Evolutionary conservation across 495 filamentous ascomycete genomes (phyloP), one percentile per base, ranked within the genome.

Genomic region (Neurospora pannonica): DNA sequence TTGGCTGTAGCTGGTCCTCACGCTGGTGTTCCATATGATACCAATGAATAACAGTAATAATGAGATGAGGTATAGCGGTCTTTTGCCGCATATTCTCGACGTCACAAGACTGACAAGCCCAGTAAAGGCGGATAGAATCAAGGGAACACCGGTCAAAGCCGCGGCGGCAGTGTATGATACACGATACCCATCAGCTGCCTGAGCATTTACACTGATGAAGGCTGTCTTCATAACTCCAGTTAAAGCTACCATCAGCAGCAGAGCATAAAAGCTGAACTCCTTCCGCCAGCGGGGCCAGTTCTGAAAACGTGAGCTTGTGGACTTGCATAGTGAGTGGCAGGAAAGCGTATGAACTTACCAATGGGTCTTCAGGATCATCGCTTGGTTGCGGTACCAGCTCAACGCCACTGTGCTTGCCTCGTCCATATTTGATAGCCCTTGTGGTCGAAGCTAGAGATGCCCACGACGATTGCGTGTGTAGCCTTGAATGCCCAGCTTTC

Each of bases 211-310:
- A n/a, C 79, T 85, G 40, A 87, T 74, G 42, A 86, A 83, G 11
- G 84, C 81, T n/a, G 85, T 87, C 78, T 88, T 88, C 77, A 85
- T 83, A 5, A 84, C 82, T 1, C 83, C 82, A 1, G 83, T 79
- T 36, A 86, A 62, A 28, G 83, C 82, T 17, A 83, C 82, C 75
- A 82, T 80, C 67, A 84, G 76, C 15, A 87, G 74, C 9, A 88
- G 74, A 3, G 85, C 80, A 31, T 71, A 74, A 24, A 84, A 83
- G 72, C 86, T 84, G 2, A 85, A 72, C 73, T 88, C 84, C 73
- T 87, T 88, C 67, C 83, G 84, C 85, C 84, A 86, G 24, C 71
- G 69, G 9, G 83, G 81, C 87, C 86, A 88, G 78, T 87, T 88
- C 80, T 87, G 71, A 17, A 19, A 60, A 38, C n/a, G 38, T 73